phyloP scores from a whole-genome alignment of 257 asterid genomes.

The Solanum commersonii region DNA sequence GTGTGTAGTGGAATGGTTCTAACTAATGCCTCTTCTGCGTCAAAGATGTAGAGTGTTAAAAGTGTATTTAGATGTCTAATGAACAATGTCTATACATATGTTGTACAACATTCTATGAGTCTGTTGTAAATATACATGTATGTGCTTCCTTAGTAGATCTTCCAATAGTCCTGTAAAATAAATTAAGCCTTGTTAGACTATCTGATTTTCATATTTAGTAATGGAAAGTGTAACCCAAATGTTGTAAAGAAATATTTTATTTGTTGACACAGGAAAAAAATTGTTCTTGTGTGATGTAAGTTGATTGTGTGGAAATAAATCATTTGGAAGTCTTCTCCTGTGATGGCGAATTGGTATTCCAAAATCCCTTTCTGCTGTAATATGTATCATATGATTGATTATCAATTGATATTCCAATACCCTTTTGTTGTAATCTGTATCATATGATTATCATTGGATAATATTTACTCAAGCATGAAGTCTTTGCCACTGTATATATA shows the following conservation, averaged over 20 bases:
- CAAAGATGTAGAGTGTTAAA: background rate
- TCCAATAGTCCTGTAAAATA: background rate
- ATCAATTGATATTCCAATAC: too few relatives aligned
- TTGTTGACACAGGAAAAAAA: background rate
- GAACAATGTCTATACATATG: background rate
- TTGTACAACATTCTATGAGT: background rate
- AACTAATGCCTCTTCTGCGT: background rate
- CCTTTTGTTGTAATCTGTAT: too few relatives aligned
- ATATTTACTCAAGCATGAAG: too few relatives aligned
- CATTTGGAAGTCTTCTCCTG: background rate
- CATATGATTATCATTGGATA: too few relatives aligned
- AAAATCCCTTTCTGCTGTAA: background rate
- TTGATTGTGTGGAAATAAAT: background rate
- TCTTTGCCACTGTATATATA: too few relatives aligned
- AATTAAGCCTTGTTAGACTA: background rate
- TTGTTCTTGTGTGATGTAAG: background rate
- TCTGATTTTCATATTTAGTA: background rate
- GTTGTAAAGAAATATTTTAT: background rate
- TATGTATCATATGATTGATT: background rate
- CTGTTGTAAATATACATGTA: background rate
- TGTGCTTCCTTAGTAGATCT: background rate
- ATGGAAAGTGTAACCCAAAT: background rate
- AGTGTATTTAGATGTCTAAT: background rate
- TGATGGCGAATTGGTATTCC: background rate
- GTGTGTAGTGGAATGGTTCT: conserved; percentile 83